Evolutionary conservation across 2,329 filamentous ascomycete species (phyloP).

Genomic region (Talaromyces sp.): DNA sequence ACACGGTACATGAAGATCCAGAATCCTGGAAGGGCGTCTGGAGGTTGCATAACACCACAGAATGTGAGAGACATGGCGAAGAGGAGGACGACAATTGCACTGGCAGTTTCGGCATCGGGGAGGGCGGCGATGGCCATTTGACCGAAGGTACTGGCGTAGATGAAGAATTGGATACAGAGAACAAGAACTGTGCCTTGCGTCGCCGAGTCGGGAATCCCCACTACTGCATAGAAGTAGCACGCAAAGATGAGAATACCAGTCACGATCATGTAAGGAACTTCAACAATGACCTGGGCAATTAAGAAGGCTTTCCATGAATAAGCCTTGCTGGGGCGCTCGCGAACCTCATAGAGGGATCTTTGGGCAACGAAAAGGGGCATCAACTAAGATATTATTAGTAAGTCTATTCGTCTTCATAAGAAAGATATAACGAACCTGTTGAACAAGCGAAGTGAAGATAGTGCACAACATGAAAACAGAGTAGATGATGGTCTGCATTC

Average conservation of each 20-base stretch:
- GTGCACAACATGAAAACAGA: conserved; percentile 79
- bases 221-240: conserved; percentile 82
- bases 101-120: conserved; percentile 72
- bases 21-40: conserved; percentile 65
- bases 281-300: conserved; percentile 78
- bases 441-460: conserved; percentile 59
- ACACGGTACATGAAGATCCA: conserved; percentile 67
- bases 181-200: conserved; percentile 80
- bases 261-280: conserved; percentile 80
- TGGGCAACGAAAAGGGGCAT: conserved; percentile 86
- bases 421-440: conserved; percentile 60
- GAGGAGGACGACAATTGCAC: conserved; percentile 72
- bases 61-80: conserved; percentile 85
- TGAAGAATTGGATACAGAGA: conserved; percentile 71
- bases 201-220: conserved; percentile 60
- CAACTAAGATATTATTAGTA: conserved; percentile 43
- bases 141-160: conserved; percentile 81
- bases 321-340: conserved; percentile 79
- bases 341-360: conserved; percentile 78
- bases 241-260: conserved; percentile 74
- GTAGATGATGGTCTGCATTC: conserved; percentile 83
- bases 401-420: conserved; percentile 42
- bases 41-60: conserved; percentile 68
- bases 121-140: conserved; percentile 76
- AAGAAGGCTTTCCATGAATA: conserved; percentile 88